Evolutionary conservation across 495 filamentous ascomycete genomes (phyloP), one percentile per base, ranked within the genome.

Genomic region (Penicillium canariense): DNA sequence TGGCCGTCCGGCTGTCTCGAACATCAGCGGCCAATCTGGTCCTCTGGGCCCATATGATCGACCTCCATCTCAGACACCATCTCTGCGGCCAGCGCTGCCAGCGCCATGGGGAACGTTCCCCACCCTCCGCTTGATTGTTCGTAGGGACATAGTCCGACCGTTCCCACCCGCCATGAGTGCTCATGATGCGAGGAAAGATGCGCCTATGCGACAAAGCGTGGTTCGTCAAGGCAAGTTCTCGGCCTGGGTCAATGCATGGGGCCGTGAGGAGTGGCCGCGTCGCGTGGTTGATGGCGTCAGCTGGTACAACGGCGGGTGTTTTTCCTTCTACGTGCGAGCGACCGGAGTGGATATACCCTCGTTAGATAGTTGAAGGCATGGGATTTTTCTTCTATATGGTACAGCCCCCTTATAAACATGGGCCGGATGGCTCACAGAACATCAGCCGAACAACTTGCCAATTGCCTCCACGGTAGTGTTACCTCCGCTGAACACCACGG

Each of bases 381-480:
- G 2, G n/a, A n/a, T n/a, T n/a, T 27, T 0, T 17, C 23, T 43
- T 28, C 11, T 55, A 18, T 43, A 14, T 14, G 10, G 31, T 12
- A 11, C 31, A 30, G 25, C 26, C 23, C 26, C 28, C 4, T n/a
- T n/a, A n/a, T 47, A 35, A 36, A 14, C 0, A 12, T 26, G 0
- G 25, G 26, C 14, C 28, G 22, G 54, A 30, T 36, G 55, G 23
- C 28, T 42, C 30, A 12, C 15, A 31, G n/a, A n/a, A 8, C 8
- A 34, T 65, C 44, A 75, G 15, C 62, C 50, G 52, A 69, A 72
- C 27, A 76, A 46, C 60, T 74, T 74, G 30, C 51, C 60, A 62
- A 98, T 75, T 15, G 81, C 84, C 56, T 95, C 92, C 14, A 96
- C 70, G 32, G 84, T 89, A 12, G 91, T 90, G 80, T 98, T 98